These are phyloP conservation scores for Globisporangium lucens DNA, from an alignment of 352 stramenopile species.

Conservation along the genomic window DNA sequence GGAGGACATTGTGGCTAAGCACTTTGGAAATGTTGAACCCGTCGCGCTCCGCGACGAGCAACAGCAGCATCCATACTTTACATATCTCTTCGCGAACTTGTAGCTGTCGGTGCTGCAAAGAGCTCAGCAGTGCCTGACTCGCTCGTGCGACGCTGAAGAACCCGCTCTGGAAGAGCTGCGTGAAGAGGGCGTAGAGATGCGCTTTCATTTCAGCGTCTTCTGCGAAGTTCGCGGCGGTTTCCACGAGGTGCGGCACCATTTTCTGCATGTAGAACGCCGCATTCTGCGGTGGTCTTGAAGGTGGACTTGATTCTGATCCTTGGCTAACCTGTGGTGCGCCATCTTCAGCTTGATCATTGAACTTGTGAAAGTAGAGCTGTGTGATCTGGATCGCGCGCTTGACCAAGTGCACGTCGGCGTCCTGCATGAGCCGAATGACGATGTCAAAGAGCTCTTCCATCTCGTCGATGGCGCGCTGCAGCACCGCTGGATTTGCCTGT, in stretches of 20 bases:
- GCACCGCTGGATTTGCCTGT: slow-evolving; percentile 21
- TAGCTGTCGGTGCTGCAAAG: slow-evolving; percentile 43
- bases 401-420: slow-evolving; percentile 62
- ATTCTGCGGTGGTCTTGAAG: background rate
- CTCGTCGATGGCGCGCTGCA: slow-evolving; percentile 20
- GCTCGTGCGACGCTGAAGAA: slow-evolving; percentile 21
- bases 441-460: slow-evolving; percentile 45
- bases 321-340: background rate
- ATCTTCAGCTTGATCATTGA: slow-evolving; percentile 20
- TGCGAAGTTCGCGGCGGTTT: slow-evolving; percentile 50
- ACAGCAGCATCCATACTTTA: slow-evolving; percentile 51
- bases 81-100: slow-evolving; percentile 64
- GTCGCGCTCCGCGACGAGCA: slow-evolving; percentile 32
- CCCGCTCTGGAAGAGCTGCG: slow-evolving; percentile 31
- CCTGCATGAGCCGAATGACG: slow-evolving; percentile 48
- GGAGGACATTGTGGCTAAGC: slow-evolving; percentile 22
- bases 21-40: slow-evolving; percentile 15
- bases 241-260: slow-evolving; percentile 45
- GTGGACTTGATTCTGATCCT: background rate
- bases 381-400: slow-evolving; percentile 65
- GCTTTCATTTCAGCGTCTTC: slow-evolving; percentile 52
- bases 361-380: slow-evolving; percentile 48
- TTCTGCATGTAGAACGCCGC: slow-evolving; percentile 35
- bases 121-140: slow-evolving; percentile 28
- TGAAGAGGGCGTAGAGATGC: slow-evolving; percentile 30